Base-by-base conservation (phyloP, 495 filamentous ascomycete genomes). In the Parathielavia appendiculata region DNA sequence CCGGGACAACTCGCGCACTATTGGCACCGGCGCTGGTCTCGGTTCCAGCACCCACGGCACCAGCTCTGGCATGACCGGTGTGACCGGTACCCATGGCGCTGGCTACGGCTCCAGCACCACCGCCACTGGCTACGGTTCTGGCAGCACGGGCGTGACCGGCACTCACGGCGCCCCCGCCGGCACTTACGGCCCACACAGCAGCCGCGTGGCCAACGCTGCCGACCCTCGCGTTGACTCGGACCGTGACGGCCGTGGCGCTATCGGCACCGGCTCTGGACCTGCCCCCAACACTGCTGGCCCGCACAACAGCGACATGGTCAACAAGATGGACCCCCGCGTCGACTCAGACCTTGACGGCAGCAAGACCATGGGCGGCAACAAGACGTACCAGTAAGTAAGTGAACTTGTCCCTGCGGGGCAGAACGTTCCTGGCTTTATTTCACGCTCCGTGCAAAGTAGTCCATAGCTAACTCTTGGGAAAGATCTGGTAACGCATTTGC, bases 251-350 rank as follows among this genome's bases (percentile, higher is more conserved):
- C 58, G 26, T 49, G 48, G 34, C 57, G 56, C 54, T 5, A 61
- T 63, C 41, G 67, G 62, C 19, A 55, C 66, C n/a, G 66, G 66
- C 0, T 70, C 75, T 8, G 75, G 75, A 13, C 73, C 73, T 0
- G 76, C 73, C 0, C 60, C 71, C 41, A 70, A 73, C 54, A 82
- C 71, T 0, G 72, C 75, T n/a, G 82, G 81, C 12, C 77, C 79
- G 12, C 79, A 84, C 69, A 71, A 66, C 56, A 79, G 73, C 46
- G 77, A 83, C 61, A 54, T 77, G 26, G 56, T 70, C 52, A 81
- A 84, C 73, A 83, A 82, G 69, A 32, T 72, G 9, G 79, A 84
- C 47, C 82, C 81, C 14, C 73, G 79, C 35, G 76, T 81, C 49
- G 79, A 81, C 63, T 76, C 71, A 0, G 73, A 81, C 53, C 72